Conservation (phyloP, 768 basidiomycete genomes). For the Atractiella rhizophila region DNA sequence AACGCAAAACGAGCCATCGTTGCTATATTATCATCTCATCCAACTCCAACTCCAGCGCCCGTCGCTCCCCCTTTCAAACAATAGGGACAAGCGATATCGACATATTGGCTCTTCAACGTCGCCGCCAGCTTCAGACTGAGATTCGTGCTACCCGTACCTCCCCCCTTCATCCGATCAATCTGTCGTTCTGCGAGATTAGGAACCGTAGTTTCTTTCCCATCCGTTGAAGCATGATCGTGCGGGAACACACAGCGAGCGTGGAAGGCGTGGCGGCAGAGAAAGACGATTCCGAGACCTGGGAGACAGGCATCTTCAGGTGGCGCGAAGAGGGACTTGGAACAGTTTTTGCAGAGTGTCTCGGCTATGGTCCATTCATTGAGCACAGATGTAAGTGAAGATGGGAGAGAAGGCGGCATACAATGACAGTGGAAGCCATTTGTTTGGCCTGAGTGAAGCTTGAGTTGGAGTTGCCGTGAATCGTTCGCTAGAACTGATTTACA, state of each 20-base stretch:
- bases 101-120: no score
- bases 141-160: no score
- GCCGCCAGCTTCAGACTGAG: no score
- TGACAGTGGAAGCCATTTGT: constrained; percentile 52
- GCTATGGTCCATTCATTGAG: neutral
- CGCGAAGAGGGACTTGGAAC: constrained; percentile 11
- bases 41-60: no score
- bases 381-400: fast-evolving
- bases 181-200: no score
- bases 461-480: constrained; percentile 49
- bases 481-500: constrained; percentile 65
- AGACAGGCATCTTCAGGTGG: neutral
- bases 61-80: no score
- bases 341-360: constrained; percentile 9
- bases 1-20: no score
- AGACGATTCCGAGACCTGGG: constrained; percentile 11
- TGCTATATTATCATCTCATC: no score
- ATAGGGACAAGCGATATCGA: no score
- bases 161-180: no score
- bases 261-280: constrained; percentile 13
- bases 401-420: constrained; percentile 24
- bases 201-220: no score
- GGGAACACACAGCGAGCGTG: constrained; percentile 12
- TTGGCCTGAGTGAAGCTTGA: constrained; percentile 45
- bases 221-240: constrained; percentile 1